A percentile compares a stretch with the other conserved stretches of the same genome.
Evolutionary conservation across 2,329 filamentous ascomycete genomes (phyloP).

Genomic region (Ophiostoma ips): DNA sequence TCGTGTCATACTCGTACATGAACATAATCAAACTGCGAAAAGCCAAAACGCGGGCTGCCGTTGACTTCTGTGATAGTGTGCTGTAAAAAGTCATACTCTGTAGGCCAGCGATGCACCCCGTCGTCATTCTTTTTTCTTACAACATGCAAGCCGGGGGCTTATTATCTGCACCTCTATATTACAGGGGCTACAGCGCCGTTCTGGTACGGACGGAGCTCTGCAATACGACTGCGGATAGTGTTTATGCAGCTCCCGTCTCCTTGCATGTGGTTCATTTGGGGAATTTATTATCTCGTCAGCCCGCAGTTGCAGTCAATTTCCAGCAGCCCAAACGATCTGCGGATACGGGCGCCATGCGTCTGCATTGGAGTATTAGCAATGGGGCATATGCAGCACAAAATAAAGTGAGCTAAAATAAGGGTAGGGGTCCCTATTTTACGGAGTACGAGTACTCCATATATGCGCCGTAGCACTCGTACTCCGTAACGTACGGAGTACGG

Average conservation of each 20-base stretch:
- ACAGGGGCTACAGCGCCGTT: background rate
- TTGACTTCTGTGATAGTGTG: conserved; percentile 3
- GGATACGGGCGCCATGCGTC: background rate
- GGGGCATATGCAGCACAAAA: background rate
- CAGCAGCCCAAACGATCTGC: background rate
- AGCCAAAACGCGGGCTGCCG: conserved; percentile 5
- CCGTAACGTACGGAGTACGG: too few relatives aligned
- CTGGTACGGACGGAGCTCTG: background rate
- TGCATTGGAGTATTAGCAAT: too few relatives aligned
- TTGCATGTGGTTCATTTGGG: background rate
- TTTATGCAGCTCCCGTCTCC: background rate
- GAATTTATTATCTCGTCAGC: background rate
- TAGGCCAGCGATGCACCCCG: too few relatives aligned
- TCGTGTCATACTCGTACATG: background rate
- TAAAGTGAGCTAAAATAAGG: too few relatives aligned
- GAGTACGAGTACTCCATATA: too few relatives aligned
- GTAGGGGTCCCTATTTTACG: too few relatives aligned
- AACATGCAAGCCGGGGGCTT: too few relatives aligned
- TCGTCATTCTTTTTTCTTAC: too few relatives aligned
- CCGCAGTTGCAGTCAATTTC: background rate
- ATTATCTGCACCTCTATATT: too few relatives aligned
- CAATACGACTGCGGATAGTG: background rate
- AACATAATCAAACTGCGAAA: background rate
- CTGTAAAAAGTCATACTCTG: background rate
- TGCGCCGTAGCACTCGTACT: too few relatives aligned